phyloP scores from a whole-genome alignment of 2,329 filamentous ascomycete species.

The Beauveria varroae region DNA sequence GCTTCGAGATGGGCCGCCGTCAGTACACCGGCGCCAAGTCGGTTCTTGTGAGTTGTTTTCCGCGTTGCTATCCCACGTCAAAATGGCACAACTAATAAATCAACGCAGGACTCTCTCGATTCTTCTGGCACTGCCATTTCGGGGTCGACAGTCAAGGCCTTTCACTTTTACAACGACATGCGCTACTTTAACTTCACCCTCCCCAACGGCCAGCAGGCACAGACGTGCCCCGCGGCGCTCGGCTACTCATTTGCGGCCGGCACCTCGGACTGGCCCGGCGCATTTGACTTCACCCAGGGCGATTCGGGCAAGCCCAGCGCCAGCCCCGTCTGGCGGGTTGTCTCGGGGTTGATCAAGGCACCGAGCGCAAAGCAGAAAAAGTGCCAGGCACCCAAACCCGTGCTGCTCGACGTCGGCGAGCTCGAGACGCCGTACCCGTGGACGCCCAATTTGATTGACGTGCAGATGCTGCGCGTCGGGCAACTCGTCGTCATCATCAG shows the following conservation, averaged over 20 bases:
- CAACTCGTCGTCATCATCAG: constrained; percentile 78
- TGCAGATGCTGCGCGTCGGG: constrained; percentile 78
- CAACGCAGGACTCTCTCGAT: constrained; percentile 46
- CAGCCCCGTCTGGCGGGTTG: constrained; percentile 73
- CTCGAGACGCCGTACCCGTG: constrained; percentile 72
- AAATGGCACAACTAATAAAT: neutral
- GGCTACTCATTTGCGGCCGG: constrained; percentile 92
- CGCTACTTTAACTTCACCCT: constrained; percentile 65
- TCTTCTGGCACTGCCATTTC: constrained; percentile 41
- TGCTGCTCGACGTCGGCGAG: constrained; percentile 83
- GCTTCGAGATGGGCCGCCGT: constrained; percentile 68
- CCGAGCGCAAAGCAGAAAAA: constrained; percentile 61
- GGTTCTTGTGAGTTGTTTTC: constrained; percentile 27
- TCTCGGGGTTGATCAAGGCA: constrained; percentile 63
- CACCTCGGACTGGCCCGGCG: constrained; percentile 84
- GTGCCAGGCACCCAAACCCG: constrained; percentile 76
- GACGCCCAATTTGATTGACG: constrained; percentile 86
- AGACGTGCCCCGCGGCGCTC: constrained; percentile 78
- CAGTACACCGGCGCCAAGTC: constrained; percentile 55
- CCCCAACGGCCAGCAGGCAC: constrained; percentile 61
- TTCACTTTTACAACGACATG: constrained; percentile 83
- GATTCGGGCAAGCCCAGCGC: constrained; percentile 59
- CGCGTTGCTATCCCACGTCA: too few species aligned
- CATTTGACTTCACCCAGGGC: constrained; percentile 90
- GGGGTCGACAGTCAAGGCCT: constrained; percentile 64